A percentile compares a stretch with the other conserved stretches of the same genome.
phyloP scores from a whole-genome alignment of 441 rosid genomes.

The Viola pubescens region DNA sequence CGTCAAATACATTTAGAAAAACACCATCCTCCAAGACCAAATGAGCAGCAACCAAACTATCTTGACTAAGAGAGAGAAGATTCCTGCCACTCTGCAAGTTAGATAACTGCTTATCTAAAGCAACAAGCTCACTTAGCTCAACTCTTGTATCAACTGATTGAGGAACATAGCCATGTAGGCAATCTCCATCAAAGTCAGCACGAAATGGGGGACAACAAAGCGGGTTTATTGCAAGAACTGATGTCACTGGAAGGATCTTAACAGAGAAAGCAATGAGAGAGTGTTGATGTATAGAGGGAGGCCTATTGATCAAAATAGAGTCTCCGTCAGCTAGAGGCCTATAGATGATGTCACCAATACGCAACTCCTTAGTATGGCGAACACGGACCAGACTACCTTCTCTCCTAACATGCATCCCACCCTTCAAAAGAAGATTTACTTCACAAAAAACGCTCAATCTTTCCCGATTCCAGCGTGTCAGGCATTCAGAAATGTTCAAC shows the following conservation, averaged over 20 bases:
- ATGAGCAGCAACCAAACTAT: constrained; percentile 78
- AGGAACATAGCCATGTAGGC: constrained; percentile 93
- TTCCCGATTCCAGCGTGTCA: constrained; percentile 68
- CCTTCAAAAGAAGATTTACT: constrained; percentile 55
- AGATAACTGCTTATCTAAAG: constrained; percentile 67
- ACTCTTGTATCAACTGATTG: constrained; percentile 66
- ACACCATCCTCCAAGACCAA: constrained; percentile 53
- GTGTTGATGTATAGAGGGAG: constrained; percentile 94
- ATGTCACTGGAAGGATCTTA: constrained; percentile 56
- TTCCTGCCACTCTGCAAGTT: constrained; percentile 79
- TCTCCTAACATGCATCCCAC: constrained; percentile 56
- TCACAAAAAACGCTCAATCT: constrained; percentile 40
- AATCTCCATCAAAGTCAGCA: constrained; percentile 97
- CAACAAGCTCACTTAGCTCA: constrained; percentile 82
- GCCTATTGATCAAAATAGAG: constrained; percentile 69
- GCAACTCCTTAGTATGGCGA: constrained; percentile 42
- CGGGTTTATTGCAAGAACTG: constrained; percentile 81
- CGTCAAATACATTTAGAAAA: constrained; percentile 37
- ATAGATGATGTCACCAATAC: constrained; percentile 51
- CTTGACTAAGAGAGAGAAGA: constrained; percentile 73
- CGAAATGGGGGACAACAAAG: constrained; percentile 83
- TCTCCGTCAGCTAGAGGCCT: constrained; percentile 78
- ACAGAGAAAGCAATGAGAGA: constrained; percentile 78
- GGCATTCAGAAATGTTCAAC: constrained; percentile 64
- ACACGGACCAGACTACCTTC: constrained; percentile 42